A percentile compares a stretch with the other conserved stretches of the same genome.
phyloP scores from a whole-genome alignment of 345 rosid species.

The Firmiana major region DNA sequence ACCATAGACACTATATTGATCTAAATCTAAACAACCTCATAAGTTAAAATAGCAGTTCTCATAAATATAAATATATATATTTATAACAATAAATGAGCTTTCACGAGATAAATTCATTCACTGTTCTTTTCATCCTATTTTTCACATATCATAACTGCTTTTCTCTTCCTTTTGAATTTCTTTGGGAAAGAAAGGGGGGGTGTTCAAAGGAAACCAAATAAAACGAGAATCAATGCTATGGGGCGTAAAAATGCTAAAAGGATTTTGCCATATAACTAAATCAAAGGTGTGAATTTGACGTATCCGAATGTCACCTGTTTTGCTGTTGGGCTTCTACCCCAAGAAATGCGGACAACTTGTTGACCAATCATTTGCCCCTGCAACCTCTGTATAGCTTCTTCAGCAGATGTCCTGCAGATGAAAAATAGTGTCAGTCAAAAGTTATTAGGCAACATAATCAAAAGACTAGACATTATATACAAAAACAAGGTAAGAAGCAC shows the following conservation, averaged over 20 bases:
- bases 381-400: constrained; percentile 86
- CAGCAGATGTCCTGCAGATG: constrained; percentile 68
- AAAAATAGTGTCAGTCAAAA: constrained; percentile 1
- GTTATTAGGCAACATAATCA: background rate
- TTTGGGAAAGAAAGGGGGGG: background rate
- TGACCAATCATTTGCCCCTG: constrained; percentile 97
- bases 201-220: background rate
- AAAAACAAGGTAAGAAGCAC: background rate
- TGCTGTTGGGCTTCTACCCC: constrained; percentile 66
- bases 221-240: background rate
- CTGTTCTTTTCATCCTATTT: background rate
- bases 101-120: background rate
- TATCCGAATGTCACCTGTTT: constrained; percentile 53
- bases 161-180: too few relatives aligned
- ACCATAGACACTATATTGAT: background rate
- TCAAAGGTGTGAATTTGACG: constrained; percentile 1
- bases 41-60: background rate
- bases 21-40: constrained; percentile 1
- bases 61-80: background rate
- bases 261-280: background rate
- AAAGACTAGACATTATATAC: constrained; percentile 1
- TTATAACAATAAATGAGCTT: background rate
- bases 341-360: constrained; percentile 26
- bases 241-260: constrained; percentile 1
- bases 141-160: background rate